A percentile compares a stretch with the other conserved stretches of the same genome.
These are phyloP conservation scores for Dioscorea alata DNA, from an alignment of 106 monocot species.

Conservation along the genomic window DNA sequence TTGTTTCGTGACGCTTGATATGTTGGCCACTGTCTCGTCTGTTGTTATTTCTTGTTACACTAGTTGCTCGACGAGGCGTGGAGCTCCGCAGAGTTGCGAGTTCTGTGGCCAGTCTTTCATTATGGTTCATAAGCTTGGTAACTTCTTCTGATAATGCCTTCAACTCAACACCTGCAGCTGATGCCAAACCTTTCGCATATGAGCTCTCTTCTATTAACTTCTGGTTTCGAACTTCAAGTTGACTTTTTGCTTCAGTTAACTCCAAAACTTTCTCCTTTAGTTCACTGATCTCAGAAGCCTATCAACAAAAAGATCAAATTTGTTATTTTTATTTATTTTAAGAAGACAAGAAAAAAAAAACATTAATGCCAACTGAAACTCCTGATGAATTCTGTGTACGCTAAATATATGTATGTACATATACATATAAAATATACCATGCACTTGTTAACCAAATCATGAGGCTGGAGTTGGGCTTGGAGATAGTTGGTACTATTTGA, in stretches of 20 bases:
- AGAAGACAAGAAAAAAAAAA: too few relatives aligned
- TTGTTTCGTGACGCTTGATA: constrained; percentile 32
- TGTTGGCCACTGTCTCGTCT: constrained; percentile 29
- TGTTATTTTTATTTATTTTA: too few relatives aligned
- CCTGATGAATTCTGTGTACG: too few relatives aligned
- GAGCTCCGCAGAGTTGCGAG: constrained; percentile 39
- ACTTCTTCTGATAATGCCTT: constrained; percentile 95
- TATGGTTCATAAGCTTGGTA: constrained; percentile 89
- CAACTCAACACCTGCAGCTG: constrained; percentile 88
- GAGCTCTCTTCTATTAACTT: constrained; percentile 77
- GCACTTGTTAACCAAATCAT: too few relatives aligned
- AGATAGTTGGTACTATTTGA: too few relatives aligned
- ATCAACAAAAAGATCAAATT: not conserved
- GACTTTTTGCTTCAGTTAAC: constrained; percentile 46
- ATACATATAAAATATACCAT: too few relatives aligned
- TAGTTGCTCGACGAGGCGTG: constrained; percentile 26
- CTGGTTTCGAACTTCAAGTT: constrained; percentile 72
- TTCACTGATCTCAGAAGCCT: constrained; percentile 69
- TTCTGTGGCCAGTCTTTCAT: constrained; percentile 62
- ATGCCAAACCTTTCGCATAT: constrained; percentile 90
- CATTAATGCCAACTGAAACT: too few relatives aligned
- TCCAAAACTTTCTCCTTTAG: constrained; percentile 53
- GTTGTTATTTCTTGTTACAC: constrained; percentile 19
- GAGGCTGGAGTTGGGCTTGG: too few relatives aligned
- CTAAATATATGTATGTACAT: too few relatives aligned